Evolutionary conservation across 2,329 filamentous ascomycete genomes (phyloP).

Genomic region (Podosphaera aphanis): DNA sequence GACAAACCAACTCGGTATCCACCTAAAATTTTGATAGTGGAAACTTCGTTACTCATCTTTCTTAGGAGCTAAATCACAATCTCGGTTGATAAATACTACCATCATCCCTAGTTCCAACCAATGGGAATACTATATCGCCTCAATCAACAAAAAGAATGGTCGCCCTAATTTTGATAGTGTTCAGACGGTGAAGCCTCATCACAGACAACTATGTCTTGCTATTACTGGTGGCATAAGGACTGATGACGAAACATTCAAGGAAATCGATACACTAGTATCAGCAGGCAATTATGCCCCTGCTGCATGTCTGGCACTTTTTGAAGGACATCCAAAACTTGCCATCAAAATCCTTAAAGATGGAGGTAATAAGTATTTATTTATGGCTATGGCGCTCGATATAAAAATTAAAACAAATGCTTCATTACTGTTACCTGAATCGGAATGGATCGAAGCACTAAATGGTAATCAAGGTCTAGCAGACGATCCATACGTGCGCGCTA

Average conservation of each 20-base stretch:
- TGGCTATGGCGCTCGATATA: slow-evolving; percentile 41
- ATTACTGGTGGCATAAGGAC: slow-evolving; percentile 50
- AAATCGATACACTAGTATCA: slow-evolving; percentile 23
- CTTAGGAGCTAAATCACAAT: slow-evolving; percentile 24
- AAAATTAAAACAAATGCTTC: slow-evolving; percentile 27
- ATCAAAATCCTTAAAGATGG: slow-evolving; percentile 46
- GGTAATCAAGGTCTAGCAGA: slow-evolving; percentile 25
- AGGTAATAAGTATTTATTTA: slow-evolving; percentile 44
- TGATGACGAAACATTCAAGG: slow-evolving; percentile 21
- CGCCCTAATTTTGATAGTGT: slow-evolving; percentile 40
- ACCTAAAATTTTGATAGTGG: not conserved
- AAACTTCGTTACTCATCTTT: slow-evolving; percentile 1
- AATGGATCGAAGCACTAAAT: slow-evolving; percentile 13
- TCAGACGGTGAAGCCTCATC: slow-evolving; percentile 39
- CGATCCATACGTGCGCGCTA: slow-evolving; percentile 58
- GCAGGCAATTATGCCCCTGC: slow-evolving; percentile 44
- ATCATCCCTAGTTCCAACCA: slow-evolving; percentile 22
- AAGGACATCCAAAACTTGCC: slow-evolving; percentile 43
- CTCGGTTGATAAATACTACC: slow-evolving; percentile 24
- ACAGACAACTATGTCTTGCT: slow-evolving; percentile 51
- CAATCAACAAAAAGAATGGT: slow-evolving; percentile 37
- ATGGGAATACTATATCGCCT: slow-evolving; percentile 38
- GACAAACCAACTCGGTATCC: slow-evolving; percentile 40
- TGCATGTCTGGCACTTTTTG: slow-evolving; percentile 53
- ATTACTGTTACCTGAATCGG: slow-evolving; percentile 11